Evolutionary conservation across 352 stramenopile species (phyloP), one percentile per base, ranked within the genome.

Genomic region (Hyaloperonospora brassicae): DNA sequence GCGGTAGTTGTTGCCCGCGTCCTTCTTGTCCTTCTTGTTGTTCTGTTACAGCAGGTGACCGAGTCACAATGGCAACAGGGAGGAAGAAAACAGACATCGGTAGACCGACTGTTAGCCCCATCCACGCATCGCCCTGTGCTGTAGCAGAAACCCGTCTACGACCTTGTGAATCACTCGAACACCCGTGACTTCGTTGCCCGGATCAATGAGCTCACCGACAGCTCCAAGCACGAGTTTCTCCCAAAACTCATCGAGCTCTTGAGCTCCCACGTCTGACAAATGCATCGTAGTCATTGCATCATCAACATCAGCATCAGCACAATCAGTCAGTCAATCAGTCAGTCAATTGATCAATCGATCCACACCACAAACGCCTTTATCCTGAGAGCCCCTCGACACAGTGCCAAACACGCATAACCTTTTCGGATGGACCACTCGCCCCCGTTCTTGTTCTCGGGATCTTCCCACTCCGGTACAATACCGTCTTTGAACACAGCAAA

Each of bases 401-500:
- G 27, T 34, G 4, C 4, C 27, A 22, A 17, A 17, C 17, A 44
- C 39, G 39, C 23, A 53, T 14, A 4, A 87, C 80, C 80, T 84
- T 88, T 87, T 36, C 78, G 76, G 41, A 90, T 78, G 1, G 77
- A 88, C 84, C 84, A 93, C 55, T 96, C 86, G 60, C 79, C 87
- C 30, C 88, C 88, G 17, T 79, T 75, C 52, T 87, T 89, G 71
- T 96, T 96, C 57, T 86, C 76, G 3, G 76, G 76, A 62, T 96
- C 87, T 60, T 96, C 87, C 87, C 87, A 96, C 61, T 95, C 76
- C 22, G 88, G 88, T 24, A 74, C 66, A 58, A 96, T 94, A 40
- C 87, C 87, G 14, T 93, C 82, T 55, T 93, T 94, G 70, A 96
- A 96, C 30, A 96, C 73, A 17, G 82, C 89, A 55, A 97, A 97